These are phyloP conservation scores for Amaranthus hypochondriacus DNA, from an alignment of 148 eudicot genomes.

Conservation along the genomic window DNA sequence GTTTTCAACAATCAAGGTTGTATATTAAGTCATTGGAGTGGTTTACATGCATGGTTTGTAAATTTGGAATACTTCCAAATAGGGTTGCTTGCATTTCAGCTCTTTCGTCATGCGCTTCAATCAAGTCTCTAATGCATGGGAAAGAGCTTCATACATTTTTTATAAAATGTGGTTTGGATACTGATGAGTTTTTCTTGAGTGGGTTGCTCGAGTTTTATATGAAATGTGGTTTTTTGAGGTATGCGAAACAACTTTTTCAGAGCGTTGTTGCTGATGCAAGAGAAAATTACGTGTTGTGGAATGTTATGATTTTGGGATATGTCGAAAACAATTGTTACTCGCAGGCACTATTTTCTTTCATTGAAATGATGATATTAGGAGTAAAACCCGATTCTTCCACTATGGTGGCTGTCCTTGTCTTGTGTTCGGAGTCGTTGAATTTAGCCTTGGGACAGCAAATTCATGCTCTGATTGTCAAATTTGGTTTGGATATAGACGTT, in stretches of 20 bases:
- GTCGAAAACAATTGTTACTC: constrained; percentile 18
- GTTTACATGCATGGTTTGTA: constrained; percentile 20
- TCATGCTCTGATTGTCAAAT: constrained; percentile 23
- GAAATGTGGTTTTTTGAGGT: constrained; percentile 19
- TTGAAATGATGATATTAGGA: constrained; percentile 19
- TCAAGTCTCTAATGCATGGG: constrained; percentile 18
- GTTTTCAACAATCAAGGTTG: constrained; percentile 26
- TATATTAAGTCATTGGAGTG: constrained; percentile 22
- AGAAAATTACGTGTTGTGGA: constrained; percentile 28
- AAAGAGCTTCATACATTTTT: constrained; percentile 28
- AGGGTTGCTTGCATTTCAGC: constrained; percentile 35
- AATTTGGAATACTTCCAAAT: constrained; percentile 14
- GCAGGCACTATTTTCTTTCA: constrained; percentile 19
- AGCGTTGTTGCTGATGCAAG: constrained; percentile 7
- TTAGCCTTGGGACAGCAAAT: constrained; percentile 31
- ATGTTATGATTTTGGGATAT: constrained; percentile 33
- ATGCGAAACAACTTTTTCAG: constrained; percentile 23
- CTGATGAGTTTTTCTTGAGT: constrained; percentile 26
- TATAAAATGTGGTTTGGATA: constrained; percentile 24
- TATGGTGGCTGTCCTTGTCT: constrained; percentile 27
- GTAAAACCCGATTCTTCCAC: constrained; percentile 28
- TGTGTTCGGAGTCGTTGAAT: constrained; percentile 25
- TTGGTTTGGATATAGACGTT: constrained; percentile 30
- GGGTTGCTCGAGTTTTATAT: constrained; percentile 33
- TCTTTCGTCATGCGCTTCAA: constrained; percentile 29